Base-by-base conservation (phyloP, 2,329 filamentous ascomycete species). In the Cladophialophora immunda region DNA sequence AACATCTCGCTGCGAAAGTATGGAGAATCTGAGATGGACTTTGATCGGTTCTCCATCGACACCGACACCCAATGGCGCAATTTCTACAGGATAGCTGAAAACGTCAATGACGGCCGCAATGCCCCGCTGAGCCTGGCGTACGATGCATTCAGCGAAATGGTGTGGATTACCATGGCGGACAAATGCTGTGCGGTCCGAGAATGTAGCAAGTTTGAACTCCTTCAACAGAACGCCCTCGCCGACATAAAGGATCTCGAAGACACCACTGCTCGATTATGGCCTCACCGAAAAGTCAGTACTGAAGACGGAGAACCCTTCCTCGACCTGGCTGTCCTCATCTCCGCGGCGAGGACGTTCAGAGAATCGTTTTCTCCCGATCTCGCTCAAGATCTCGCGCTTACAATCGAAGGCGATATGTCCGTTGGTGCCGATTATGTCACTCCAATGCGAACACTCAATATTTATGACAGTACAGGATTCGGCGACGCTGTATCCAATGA, bases 151-250 rank as follows among this genome's bases (percentile, higher is more conserved):
- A 84, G 86, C 9, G 89, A 90, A 58, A 86, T 94, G 81, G 87
- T 92, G 1, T 97, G 93, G 93, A 85, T 96, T 55, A 85, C 97
- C 4, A 90, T 93, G 73, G 89, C 94, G 0, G 94, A 97, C 78
- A 88, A 90, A 34, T 83, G 96, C 57, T 91, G 92, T 3, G 89
- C 91, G 2, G 85, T 98, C 59, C 86, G 94, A 68, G 88, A 90
- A 73, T 97, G 92, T 80, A 95, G 90, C 76, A 84, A 86, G 56
- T 81, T 94, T 17, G 95, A 99, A 78, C 82, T 88, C 4, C 84
- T 97, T 11, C 86, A 86, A 70, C 85, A 94, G 73, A 97, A 97
- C 72, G 79, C 84, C 0, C 76, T 81, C 1, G 74, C 79, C 0
- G 76, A 77, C 25, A 72, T 83, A 13, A 72, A 70, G 11, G 68